Evolutionary conservation across 1,284 basidiomycete species (phyloP).

Genomic region (Tilletia walkeri): DNA sequence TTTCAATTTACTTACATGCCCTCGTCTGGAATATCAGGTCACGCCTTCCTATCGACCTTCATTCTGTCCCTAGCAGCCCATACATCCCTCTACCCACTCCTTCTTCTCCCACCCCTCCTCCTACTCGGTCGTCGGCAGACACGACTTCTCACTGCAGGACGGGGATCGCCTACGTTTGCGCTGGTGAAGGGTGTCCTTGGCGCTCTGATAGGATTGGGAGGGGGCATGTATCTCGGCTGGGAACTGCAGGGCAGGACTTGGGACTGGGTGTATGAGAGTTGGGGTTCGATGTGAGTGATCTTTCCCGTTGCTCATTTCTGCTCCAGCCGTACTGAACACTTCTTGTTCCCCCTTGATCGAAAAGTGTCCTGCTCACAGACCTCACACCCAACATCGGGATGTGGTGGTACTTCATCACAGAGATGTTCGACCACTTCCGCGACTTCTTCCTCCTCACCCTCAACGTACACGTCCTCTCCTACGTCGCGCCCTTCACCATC

Average conservation of each 20-base stretch:
- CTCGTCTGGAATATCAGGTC: neutral
- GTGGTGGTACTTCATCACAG: constrained; percentile 99
- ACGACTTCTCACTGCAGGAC: constrained; percentile 48
- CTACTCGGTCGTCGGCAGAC: constrained; percentile 60
- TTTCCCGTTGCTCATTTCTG: neutral
- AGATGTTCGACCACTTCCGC: constrained; percentile 98
- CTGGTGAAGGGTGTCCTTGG: constrained; percentile 33
- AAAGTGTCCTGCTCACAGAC: constrained; percentile 37
- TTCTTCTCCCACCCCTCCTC: constrained; percentile 69
- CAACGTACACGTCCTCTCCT: constrained; percentile 79
- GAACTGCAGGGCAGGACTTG: constrained; percentile 63
- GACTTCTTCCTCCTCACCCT: constrained; percentile 95
- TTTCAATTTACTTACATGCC: neutral
- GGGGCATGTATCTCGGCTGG: constrained; percentile 62
- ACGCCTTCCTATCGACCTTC: constrained; percentile 26
- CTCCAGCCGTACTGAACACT: neutral
- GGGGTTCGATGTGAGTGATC: constrained; percentile 74
- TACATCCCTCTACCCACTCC: constrained; percentile 61
- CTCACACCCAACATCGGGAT: constrained; percentile 88
- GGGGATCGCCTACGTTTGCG: constrained; percentile 6
- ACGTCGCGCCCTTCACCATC: constrained; percentile 78
- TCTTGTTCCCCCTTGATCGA: neutral
- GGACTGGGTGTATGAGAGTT: constrained; percentile 72
- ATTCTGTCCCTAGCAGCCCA: constrained; percentile 24
- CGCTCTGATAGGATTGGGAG: constrained; percentile 57